phyloP scores from a whole-genome alignment of 345 rosid genomes.

The Euphorbia pulcherrima region DNA sequence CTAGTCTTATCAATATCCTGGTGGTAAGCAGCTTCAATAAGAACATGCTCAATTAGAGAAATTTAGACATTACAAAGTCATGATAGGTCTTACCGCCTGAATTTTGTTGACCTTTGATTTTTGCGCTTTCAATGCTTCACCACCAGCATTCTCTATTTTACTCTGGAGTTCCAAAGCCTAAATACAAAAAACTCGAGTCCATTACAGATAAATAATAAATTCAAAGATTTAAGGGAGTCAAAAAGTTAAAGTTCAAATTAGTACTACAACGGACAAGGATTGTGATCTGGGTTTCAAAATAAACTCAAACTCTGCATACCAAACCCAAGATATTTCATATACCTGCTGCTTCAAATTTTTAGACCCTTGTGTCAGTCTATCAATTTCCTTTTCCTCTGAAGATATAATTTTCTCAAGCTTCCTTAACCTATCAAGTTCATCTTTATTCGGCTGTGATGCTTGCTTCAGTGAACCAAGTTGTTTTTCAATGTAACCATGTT shows the following conservation, averaged over 20 bases:
- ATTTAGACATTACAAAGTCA: slow-evolving; percentile 11
- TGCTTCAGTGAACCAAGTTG: slow-evolving; percentile 75
- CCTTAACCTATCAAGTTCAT: slow-evolving; percentile 59
- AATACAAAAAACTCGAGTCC: slow-evolving; percentile 4
- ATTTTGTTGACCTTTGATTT: slow-evolving; percentile 76
- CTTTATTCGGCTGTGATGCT: slow-evolving; percentile 71
- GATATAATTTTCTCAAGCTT: slow-evolving; percentile 57
- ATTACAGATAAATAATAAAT: background rate
- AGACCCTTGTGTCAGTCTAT: slow-evolving; percentile 59
- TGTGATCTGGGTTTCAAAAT: background rate
- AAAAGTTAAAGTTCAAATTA: slow-evolving; percentile 9
- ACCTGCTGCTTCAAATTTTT: slow-evolving; percentile 77
- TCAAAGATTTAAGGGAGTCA: background rate
- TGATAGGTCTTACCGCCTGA: slow-evolving; percentile 64
- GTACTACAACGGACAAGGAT: background rate
- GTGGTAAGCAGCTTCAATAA: slow-evolving; percentile 23
- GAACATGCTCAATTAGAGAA: slow-evolving; percentile 14
- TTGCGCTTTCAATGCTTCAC: slow-evolving; percentile 69
- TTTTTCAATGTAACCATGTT: slow-evolving; percentile 62
- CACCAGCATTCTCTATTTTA: slow-evolving; percentile 88
- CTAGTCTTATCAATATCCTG: slow-evolving; percentile 82
- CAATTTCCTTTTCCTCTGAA: slow-evolving; percentile 69
- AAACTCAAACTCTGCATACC: background rate
- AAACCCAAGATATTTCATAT: slow-evolving; percentile 14
- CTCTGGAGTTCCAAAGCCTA: slow-evolving; percentile 82